phyloP scores from a whole-genome alignment of 2,329 filamentous ascomycete genomes.

The Pseudogymnoascus sp. region DNA sequence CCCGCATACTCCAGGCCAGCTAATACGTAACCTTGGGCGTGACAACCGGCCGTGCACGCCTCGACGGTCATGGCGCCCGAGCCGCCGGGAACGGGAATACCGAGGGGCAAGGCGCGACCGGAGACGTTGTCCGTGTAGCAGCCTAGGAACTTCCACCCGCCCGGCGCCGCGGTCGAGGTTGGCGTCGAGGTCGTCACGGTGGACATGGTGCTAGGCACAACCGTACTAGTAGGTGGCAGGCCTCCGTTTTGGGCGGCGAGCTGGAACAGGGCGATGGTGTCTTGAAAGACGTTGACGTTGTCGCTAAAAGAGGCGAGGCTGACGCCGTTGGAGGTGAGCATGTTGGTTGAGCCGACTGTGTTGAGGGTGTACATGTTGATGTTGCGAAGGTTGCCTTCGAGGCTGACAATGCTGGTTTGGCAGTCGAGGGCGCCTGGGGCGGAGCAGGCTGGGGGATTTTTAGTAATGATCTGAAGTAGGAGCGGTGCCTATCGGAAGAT shows the following conservation, averaged over 20 bases:
- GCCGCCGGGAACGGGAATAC: slow-evolving; percentile 1
- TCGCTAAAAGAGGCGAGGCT: slow-evolving; percentile 13
- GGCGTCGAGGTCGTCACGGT: not conserved
- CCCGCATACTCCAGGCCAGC: slow-evolving; percentile 40
- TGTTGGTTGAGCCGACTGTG: slow-evolving; percentile 20
- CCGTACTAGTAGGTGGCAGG: no score
- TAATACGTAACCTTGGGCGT: slow-evolving; percentile 29
- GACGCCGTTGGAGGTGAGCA: slow-evolving; percentile 18
- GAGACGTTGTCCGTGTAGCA: not conserved
- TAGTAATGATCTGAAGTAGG: no score
- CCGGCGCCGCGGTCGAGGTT: not conserved
- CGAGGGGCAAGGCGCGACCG: not conserved
- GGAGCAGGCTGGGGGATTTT: slow-evolving; percentile 11
- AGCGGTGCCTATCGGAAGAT: no score
- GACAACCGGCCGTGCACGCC: slow-evolving; percentile 19
- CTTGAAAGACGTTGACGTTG: slow-evolving; percentile 18
- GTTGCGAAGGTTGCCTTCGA: slow-evolving; percentile 17
- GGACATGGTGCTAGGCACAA: no score
- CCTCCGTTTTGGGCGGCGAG: not conserved
- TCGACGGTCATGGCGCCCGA: slow-evolving; percentile 17
- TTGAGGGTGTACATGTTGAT: slow-evolving; percentile 19
- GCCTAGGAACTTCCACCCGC: no score
- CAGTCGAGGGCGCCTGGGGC: slow-evolving; percentile 17
- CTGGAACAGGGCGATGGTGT: slow-evolving; percentile 18
- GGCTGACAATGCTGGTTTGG: slow-evolving; percentile 19